These are phyloP conservation scores for Dujonia santamariae DNA, from an alignment of 1,139 yeast species.

Conservation along the genomic window DNA sequence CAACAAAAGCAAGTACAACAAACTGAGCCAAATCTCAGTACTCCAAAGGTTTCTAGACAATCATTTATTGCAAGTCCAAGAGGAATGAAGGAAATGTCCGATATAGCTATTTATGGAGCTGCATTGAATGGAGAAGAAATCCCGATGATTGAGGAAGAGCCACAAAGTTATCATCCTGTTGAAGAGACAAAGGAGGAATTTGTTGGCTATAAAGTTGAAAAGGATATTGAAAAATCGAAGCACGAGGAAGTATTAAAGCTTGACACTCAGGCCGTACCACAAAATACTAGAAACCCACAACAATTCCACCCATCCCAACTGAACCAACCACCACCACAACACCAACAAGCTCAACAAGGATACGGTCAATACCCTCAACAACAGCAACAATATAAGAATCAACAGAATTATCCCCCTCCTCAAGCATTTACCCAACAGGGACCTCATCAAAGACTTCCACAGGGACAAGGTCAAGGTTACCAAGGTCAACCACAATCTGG, in stretches of 20 bases:
- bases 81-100: conserved; percentile 33
- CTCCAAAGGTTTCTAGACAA: conserved; percentile 4
- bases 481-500: conserved; percentile 7
- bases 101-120: conserved; percentile 43
- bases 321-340: conserved; percentile 2
- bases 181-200: not conserved
- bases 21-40: not conserved
- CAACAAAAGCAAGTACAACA: not conserved
- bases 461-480: conserved; percentile 6
- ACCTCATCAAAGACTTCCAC: conserved; percentile 10
- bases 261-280: conserved; percentile 4
- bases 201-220: not conserved
- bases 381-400: conserved; percentile 8
- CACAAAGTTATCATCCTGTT: no score
- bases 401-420: not conserved
- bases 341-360: conserved; percentile 3
- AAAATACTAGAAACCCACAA: not conserved
- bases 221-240: no score
- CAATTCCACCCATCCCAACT: not conserved
- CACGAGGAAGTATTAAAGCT: not conserved
- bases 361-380: conserved; percentile 6
- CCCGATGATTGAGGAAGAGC: conserved; percentile 1
- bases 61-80: conserved; percentile 7
- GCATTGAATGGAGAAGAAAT: conserved; percentile 23
- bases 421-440: conserved; percentile 8